phyloP scores from a whole-genome alignment of 2,329 filamentous ascomycete species.

The Geoglossum cookeanum region DNA sequence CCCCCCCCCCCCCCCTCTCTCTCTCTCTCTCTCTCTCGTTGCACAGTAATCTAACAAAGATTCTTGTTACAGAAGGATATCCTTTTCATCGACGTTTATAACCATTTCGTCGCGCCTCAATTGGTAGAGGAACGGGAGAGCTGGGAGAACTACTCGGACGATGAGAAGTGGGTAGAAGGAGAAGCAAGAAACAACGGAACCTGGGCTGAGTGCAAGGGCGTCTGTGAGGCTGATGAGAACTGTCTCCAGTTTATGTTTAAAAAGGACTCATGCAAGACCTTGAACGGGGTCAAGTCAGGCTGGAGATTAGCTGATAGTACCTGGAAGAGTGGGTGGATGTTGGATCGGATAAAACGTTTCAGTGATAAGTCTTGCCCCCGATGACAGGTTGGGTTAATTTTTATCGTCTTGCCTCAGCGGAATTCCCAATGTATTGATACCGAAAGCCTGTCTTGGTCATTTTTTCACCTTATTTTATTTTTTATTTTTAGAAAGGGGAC shows the following conservation, averaged over 20 bases:
- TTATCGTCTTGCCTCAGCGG: too few relatives aligned
- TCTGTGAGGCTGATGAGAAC: conserved; percentile 22
- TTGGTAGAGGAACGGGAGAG: conserved; percentile 25
- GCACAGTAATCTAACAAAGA: not conserved
- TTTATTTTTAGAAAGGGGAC: too few relatives aligned
- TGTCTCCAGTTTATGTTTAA: conserved; percentile 20
- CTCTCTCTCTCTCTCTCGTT: too few relatives aligned
- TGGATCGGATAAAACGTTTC: not conserved
- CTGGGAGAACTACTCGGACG: conserved; percentile 35
- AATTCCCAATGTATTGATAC: too few relatives aligned
- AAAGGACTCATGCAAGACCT: not conserved
- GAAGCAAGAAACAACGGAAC: conserved; percentile 18
- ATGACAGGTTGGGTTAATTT: not conserved
- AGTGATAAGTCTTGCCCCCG: not conserved
- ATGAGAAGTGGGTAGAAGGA: conserved; percentile 21
- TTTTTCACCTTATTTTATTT: too few relatives aligned
- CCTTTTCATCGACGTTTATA: conserved; percentile 25
- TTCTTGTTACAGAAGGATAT: not conserved
- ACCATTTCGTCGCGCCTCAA: conserved; percentile 28
- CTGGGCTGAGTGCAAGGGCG: conserved; percentile 28
- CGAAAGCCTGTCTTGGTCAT: too few relatives aligned
- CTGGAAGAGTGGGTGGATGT: not conserved
- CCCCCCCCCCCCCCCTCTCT: too few relatives aligned
- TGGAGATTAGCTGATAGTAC: not conserved
- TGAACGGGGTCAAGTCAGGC: not conserved